These are phyloP conservation scores for Sporisorium scitamineum DNA, from an alignment of 1,284 basidiomycete species.

Conservation along the genomic window DNA sequence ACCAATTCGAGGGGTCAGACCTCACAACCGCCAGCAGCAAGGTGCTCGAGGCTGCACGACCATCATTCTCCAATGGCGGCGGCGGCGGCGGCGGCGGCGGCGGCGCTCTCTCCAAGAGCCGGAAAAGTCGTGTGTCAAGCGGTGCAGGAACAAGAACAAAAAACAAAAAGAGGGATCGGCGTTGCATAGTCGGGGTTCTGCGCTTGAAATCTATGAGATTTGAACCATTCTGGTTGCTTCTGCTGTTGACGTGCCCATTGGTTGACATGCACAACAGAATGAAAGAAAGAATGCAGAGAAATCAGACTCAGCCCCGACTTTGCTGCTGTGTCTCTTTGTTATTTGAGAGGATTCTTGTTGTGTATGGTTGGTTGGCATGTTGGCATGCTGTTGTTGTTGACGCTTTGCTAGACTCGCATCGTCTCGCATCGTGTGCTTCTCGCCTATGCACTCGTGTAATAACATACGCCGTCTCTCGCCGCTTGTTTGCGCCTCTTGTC, in stretches of 20 bases:
- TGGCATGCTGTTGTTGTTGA: neutral
- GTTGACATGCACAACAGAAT: neutral
- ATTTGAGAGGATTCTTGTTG: too few species aligned
- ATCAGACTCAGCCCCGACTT: neutral
- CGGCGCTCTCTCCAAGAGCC: too few species aligned
- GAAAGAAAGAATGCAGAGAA: neutral
- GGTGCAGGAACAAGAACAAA: neutral
- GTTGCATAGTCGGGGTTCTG: constrained; percentile 1
- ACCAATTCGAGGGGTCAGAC: neutral
- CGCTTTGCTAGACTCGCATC: neutral
- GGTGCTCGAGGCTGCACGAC: neutral
- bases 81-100: too few species aligned
- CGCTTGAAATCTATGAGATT: neutral
- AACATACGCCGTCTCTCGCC: constrained; percentile 3
- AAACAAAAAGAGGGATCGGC: neutral
- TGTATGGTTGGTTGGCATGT: neutral
- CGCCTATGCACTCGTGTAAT: neutral
- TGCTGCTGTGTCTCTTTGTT: neutral
- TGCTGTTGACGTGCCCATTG: neutral
- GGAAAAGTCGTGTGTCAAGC: neutral
- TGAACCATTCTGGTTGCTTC: neutral
- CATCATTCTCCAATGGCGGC: too few species aligned
- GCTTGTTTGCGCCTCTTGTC: too few species aligned
- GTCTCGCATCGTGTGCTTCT: neutral
- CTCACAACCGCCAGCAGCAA: neutral